Evolutionary conservation across 176 grass and related monocot species (phyloP), one percentile per base, ranked within the genome.

Genomic region (Musa itinerans): DNA sequence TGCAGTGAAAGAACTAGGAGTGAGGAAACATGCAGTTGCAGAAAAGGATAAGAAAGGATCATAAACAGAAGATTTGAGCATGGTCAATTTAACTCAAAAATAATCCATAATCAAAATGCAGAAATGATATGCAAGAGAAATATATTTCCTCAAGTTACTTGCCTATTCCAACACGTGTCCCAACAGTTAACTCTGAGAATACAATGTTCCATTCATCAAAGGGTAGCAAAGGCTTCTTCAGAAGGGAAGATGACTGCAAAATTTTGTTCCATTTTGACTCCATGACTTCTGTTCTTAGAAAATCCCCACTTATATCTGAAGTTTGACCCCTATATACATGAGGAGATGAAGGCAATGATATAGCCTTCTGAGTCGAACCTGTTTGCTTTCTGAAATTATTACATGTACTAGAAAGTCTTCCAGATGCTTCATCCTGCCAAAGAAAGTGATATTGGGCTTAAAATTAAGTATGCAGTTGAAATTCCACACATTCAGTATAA

Each of bases 91-190:
- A 43, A 43, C 34, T 17, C 65, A 10, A 22, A 27, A n/a, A 13
- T 16, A 53, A 81, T 34, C 53, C 76, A 50, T 67, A 13, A 73
- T 59, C 15, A 79, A 59, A 68, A 53, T 70, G 75, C 16, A 8
- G 21, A 15, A 70, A n/a, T 10, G 24, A 19, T 9, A 50, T 20
- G 16, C 8, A 21, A n/a, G 34, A 2, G 9, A 43, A 16, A 70
- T 16, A 48, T 49, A 19, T 51, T 50, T 70, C 43, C n/a, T 56
- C 22, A 74, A 50, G 52, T 19, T 50, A 89, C 89, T 80, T 98
- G 74, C 94, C 90, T 98, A 93, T 89, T 78, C 94, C 94, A 56
- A 98, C 94, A 75, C 94, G 94, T 69, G 85, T 98, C 71, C 90
- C 94, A 84, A 98, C 90, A 81, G 84, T 91, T 65, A 98, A 86